Evolutionary conservation across 441 rosid species (phyloP).

Genomic region (Croton laevigatus): DNA sequence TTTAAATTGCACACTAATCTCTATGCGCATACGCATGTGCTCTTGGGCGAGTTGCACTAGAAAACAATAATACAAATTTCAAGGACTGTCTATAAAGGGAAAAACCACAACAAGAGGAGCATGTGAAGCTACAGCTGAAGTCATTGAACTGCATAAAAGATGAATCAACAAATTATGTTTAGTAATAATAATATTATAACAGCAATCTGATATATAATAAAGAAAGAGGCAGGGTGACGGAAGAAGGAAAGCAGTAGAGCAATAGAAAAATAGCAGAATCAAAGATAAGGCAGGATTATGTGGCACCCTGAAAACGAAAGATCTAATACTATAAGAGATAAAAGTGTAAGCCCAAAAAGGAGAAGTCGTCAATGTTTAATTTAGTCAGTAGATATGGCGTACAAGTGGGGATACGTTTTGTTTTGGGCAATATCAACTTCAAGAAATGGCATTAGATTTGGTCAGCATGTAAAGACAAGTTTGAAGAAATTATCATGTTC

Average conservation of each 20-base stretch:
- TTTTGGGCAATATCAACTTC: slow-evolving; percentile 9
- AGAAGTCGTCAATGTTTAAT: not conserved
- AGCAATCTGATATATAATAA: too few relatives aligned
- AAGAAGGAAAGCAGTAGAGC: not conserved
- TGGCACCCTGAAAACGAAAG: not conserved
- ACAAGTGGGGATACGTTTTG: not conserved
- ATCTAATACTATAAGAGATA: not conserved
- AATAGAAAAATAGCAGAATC: slow-evolving; percentile 4
- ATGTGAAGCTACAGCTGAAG: not conserved
- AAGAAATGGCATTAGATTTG: slow-evolving; percentile 6
- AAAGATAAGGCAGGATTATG: not conserved
- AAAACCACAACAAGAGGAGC: not conserved
- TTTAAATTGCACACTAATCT: not conserved
- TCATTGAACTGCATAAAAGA: not conserved
- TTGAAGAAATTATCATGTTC: slow-evolving; percentile 3
- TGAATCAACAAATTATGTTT: not conserved
- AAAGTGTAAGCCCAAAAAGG: not conserved
- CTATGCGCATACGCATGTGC: slow-evolving; percentile 7
- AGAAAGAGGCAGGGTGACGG: not conserved
- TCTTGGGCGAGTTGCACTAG: slow-evolving; percentile 5
- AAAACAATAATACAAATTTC: slow-evolving; percentile 15
- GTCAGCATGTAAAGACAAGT: slow-evolving; percentile 2
- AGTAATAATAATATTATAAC: too few relatives aligned
- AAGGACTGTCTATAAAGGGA: not conserved
- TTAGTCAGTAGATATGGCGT: slow-evolving; percentile 1